A percentile compares a stretch with the other conserved stretches of the same genome.
Evolutionary conservation across 768 basidiomycete genomes (phyloP).

Genomic region (Leccinum subgranulosum): DNA sequence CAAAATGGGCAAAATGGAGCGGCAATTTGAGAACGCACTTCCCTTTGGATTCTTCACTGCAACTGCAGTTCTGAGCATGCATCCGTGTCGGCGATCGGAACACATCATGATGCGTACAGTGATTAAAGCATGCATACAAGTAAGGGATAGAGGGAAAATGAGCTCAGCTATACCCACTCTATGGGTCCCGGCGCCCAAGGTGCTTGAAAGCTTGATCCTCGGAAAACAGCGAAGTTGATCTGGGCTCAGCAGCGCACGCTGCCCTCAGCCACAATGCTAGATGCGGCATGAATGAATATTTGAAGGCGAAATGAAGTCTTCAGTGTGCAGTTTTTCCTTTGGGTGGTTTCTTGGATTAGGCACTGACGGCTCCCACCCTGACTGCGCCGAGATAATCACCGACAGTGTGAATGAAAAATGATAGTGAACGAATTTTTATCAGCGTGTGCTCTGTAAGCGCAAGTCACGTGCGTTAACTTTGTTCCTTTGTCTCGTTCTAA

Average conservation of each 20-base stretch:
- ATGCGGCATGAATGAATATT: conserved; percentile 1
- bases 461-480: conserved; percentile 17
- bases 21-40: background rate
- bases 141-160: background rate
- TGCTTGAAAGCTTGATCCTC: conserved; percentile 19
- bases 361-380: background rate
- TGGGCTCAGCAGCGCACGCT: background rate
- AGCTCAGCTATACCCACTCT: background rate
- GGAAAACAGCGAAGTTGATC: background rate
- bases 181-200: background rate
- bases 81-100: background rate
- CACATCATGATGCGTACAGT: background rate
- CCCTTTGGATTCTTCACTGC: background rate
- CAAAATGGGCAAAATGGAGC: background rate
- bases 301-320: conserved; percentile 1
- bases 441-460: background rate
- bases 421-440: background rate
- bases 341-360: background rate
- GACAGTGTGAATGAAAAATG: background rate
- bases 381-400: background rate
- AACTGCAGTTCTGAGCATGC: background rate
- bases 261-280: background rate
- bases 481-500: background rate
- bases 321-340: background rate
- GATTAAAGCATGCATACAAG: background rate